Conservation (phyloP, 805 yeast species). For the Myxozyma geophila region DNA sequence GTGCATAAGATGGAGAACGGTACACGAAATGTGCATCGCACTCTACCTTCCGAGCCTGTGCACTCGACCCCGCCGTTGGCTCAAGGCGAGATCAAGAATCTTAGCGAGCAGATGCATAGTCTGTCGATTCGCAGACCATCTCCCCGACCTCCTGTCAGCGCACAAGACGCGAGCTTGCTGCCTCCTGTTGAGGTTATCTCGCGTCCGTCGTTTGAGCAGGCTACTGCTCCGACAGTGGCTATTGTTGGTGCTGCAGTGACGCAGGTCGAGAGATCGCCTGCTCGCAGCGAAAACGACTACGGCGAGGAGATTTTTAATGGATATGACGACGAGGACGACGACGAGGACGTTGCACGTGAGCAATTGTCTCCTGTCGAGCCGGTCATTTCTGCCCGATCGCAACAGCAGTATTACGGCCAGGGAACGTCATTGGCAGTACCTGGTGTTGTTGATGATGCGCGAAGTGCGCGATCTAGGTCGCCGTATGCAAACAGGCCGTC, state of each 20-base stretch:
- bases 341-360: neutral
- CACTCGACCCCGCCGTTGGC: slow-evolving; percentile 24
- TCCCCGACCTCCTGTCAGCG: slow-evolving; percentile 7
- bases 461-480: slow-evolving; percentile 3
- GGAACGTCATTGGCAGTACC: neutral
- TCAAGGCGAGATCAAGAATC: slow-evolving; percentile 23
- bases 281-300: slow-evolving; percentile 1
- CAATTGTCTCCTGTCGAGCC: neutral
- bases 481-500: neutral
- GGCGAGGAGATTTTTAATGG: slow-evolving; percentile 16
- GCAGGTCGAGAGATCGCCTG: neutral
- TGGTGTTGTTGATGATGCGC: neutral
- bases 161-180: neutral
- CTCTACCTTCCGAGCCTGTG: slow-evolving; percentile 32
- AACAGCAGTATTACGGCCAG: slow-evolving; percentile 2
- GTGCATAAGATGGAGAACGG: slow-evolving; percentile 57
- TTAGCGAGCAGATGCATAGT: slow-evolving; percentile 14
- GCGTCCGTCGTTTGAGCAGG: neutral
- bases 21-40: slow-evolving; percentile 29
- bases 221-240: neutral
- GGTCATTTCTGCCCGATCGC: neutral
- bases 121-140: slow-evolving; percentile 31
- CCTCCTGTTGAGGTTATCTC: slow-evolving; percentile 1
- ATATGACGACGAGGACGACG: slow-evolving; percentile 9
- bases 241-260: slow-evolving; percentile 2